Evolutionary conservation across 352 stramenopile genomes (phyloP).

Genomic region (Hyaloperonospora arabidopsidis): DNA sequence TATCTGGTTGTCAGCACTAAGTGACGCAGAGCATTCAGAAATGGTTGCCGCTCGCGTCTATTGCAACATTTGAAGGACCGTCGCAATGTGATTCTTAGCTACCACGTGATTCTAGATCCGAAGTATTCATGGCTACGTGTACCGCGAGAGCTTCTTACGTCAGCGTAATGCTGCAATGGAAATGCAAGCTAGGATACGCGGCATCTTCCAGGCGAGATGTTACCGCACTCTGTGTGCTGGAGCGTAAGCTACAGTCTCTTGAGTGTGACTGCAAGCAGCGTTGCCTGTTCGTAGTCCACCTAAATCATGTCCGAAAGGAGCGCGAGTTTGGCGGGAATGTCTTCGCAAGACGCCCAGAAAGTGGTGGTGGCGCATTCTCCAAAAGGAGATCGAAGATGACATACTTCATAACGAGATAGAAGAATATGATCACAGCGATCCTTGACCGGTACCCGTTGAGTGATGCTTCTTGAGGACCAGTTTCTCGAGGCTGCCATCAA

Average conservation of each 20-base stretch:
- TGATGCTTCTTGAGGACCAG: constrained; percentile 35
- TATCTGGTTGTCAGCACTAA: constrained; percentile 63
- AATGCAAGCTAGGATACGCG: constrained; percentile 44
- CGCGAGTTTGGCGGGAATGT: constrained; percentile 32
- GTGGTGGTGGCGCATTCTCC: constrained; percentile 23
- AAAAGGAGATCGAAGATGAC: constrained; percentile 36
- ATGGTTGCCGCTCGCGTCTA: constrained; percentile 81
- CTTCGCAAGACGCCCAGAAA: constrained; percentile 30
- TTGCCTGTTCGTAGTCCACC: constrained; percentile 38
- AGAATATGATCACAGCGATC: constrained; percentile 35
- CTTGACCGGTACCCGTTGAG: constrained; percentile 45
- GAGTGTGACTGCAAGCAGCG: constrained; percentile 55
- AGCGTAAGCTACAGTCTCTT: constrained; percentile 43
- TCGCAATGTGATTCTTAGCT: constrained; percentile 62
- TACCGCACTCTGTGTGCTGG: constrained; percentile 41
- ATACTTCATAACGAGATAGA: constrained; percentile 36
- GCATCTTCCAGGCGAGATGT: constrained; percentile 29
- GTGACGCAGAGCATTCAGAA: constrained; percentile 38
- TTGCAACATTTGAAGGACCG: constrained; percentile 88
- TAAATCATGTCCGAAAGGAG: constrained; percentile 38
- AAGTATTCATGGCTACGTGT: constrained; percentile 56
- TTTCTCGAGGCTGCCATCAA: constrained; percentile 69
- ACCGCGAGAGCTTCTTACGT: constrained; percentile 47
- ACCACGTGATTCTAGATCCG: constrained; percentile 67
- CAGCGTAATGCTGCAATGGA: constrained; percentile 39